phyloP scores from a whole-genome alignment of 2,329 filamentous ascomycete species.

The Talaromyces atroroseus region DNA sequence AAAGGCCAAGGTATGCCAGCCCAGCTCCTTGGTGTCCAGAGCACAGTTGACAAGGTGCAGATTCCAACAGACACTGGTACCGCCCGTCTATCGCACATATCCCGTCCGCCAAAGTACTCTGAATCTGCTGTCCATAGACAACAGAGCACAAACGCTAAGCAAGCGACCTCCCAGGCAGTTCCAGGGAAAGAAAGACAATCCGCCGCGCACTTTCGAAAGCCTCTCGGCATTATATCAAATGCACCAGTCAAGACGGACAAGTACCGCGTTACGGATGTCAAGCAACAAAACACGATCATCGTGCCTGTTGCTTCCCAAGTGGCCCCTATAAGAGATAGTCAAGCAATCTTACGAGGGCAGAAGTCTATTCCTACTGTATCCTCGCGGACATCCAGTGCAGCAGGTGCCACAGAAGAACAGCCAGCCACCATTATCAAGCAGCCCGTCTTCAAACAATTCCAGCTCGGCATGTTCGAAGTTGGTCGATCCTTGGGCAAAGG shows the following conservation, averaged over 20 bases:
- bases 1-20: neutral
- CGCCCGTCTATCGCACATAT: neutral
- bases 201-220: neutral
- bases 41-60: neutral
- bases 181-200: neutral
- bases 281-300: neutral
- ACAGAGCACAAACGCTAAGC: neutral
- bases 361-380: neutral
- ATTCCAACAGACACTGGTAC: neutral
- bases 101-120: neutral
- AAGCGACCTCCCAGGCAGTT: neutral
- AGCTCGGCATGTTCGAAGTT: slow-evolving; percentile 91
- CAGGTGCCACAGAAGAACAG: neutral
- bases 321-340: neutral
- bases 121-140: neutral
- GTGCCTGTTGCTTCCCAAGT: neutral
- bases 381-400: neutral
- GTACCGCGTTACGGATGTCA: neutral
- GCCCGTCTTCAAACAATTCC: slow-evolving; percentile 57
- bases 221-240: neutral
- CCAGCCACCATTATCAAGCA: slow-evolving; percentile 50
- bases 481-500: slow-evolving; percentile 79
- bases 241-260: neutral
- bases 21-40: neutral
- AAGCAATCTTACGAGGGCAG: neutral